Evolutionary conservation across 2,329 filamentous ascomycete genomes (phyloP).

Genomic region (Hypoxylon sp.): DNA sequence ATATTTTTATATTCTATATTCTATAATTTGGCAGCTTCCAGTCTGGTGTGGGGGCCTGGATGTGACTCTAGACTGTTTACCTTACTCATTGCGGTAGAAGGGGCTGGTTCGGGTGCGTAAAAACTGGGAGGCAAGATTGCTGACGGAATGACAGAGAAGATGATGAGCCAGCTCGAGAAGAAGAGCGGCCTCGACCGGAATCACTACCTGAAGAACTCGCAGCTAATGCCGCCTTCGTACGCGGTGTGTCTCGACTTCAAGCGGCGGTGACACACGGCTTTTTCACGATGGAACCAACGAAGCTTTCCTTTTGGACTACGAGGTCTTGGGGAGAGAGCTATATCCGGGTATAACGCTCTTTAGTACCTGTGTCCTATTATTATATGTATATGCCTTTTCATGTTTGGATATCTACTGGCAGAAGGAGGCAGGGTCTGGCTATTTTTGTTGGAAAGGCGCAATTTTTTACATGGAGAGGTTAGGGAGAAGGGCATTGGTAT

Average conservation of each 20-base stretch:
- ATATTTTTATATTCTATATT: neutral
- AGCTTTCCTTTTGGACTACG: neutral
- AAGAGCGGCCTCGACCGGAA: constrained; percentile 49
- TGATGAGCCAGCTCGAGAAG: constrained; percentile 54
- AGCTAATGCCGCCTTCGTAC: constrained; percentile 34
- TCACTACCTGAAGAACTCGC: constrained; percentile 48
- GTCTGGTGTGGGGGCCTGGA: neutral
- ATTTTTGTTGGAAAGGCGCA: neutral
- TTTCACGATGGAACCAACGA: neutral
- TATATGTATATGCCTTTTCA: neutral
- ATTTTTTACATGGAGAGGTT: neutral
- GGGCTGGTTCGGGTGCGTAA: neutral
- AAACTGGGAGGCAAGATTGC: neutral
- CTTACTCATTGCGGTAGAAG: too few species aligned
- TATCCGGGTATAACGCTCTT: constrained; percentile 9
- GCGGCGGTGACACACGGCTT: constrained; percentile 24
- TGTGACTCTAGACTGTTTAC: neutral
- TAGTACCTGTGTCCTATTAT: neutral
- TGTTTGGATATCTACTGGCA: neutral
- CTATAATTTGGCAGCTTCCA: neutral
- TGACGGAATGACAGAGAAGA: constrained; percentile 49
- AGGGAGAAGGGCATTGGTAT: neutral
- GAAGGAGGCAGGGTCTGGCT: neutral
- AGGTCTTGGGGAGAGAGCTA: neutral
- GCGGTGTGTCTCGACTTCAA: constrained; percentile 29